Evolutionary conservation across 495 filamentous ascomycete species (phyloP).

Genomic region (Tuber melanosporum): DNA sequence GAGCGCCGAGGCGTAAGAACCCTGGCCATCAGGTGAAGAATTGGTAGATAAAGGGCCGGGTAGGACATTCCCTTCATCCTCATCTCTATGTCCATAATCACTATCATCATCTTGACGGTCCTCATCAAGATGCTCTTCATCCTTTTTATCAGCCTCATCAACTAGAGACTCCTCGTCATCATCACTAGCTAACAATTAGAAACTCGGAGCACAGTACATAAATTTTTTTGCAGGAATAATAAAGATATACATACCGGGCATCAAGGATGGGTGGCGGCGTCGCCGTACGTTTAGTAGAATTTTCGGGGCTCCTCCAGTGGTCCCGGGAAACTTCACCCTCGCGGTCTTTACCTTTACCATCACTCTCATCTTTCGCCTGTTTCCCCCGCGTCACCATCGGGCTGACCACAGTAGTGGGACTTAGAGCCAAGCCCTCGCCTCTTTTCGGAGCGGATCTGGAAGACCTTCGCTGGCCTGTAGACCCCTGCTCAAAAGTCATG

Average conservation of each 20-base stretch:
- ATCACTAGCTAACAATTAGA: not conserved
- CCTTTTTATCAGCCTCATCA: conserved; percentile 3
- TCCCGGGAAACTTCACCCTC: not conserved
- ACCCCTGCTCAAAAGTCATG: not conserved
- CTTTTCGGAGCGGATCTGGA: conserved; percentile 2
- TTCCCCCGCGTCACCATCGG: conserved; percentile 1
- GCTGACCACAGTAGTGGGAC: not conserved
- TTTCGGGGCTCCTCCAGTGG: not conserved
- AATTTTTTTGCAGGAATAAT: not conserved
- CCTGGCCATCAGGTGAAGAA: not conserved
- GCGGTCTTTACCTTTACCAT: not conserved
- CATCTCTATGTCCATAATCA: not conserved
- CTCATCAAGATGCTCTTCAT: conserved; percentile 1
- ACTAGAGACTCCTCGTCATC: not conserved
- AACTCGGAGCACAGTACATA: not conserved
- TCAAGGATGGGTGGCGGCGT: not conserved
- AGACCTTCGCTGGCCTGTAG: not conserved
- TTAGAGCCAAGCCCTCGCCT: not conserved
- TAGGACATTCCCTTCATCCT: not conserved
- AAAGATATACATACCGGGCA: not conserved
- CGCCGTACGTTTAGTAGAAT: not conserved
- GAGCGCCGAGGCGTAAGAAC: not conserved
- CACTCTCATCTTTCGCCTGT: not conserved
- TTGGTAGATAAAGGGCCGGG: not conserved
- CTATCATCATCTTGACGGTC: not conserved